Conservation (phyloP, 306 rosid species). For the Pterocarpus santalinus region DNA sequence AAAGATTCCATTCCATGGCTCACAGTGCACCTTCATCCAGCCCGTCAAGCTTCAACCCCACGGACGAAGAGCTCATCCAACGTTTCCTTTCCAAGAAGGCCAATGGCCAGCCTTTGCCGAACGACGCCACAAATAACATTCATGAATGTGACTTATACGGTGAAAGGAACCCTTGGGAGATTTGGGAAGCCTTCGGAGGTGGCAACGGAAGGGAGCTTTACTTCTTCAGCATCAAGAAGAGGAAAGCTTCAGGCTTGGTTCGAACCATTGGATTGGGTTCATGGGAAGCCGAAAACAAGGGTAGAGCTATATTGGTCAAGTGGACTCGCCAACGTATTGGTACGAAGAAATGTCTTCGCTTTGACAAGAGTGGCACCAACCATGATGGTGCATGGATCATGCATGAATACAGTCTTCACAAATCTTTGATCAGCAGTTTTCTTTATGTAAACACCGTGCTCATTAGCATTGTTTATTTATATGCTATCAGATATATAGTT, state of each 20-base stretch:
- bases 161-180: neutral
- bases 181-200: constrained; percentile 11
- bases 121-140: neutral
- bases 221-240: neutral
- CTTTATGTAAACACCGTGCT: neutral
- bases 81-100: neutral
- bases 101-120: neutral
- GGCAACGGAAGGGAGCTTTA: neutral
- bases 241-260: neutral
- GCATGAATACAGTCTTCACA: neutral
- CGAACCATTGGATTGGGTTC: neutral
- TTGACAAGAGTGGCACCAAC: neutral
- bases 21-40: neutral
- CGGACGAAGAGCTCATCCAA: neutral
- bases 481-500: no score
- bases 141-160: neutral
- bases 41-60: neutral
- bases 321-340: neutral
- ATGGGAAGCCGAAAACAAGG: neutral
- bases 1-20: neutral
- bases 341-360: neutral
- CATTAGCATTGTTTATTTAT: no score
- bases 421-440: neutral
- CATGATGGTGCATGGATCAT: neutral
- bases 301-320: neutral